A percentile compares a stretch with the other conserved stretches of the same genome.
These are phyloP conservation scores for Houttuynia cordata DNA, from an alignment of 164 flowering plant genomes.

Conservation along the genomic window DNA sequence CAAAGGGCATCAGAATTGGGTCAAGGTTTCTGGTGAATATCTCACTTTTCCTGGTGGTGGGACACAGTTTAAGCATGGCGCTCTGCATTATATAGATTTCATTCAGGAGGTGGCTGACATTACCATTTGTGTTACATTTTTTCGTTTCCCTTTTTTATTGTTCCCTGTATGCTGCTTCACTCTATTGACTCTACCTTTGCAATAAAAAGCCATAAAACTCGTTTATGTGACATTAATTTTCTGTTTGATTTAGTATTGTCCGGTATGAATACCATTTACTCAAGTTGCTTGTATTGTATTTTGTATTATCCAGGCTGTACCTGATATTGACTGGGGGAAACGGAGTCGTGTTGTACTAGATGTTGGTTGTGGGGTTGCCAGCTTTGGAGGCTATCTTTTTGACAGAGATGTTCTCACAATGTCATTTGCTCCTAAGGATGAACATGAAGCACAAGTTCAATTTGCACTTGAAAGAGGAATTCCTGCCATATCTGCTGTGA, in stretches of 20 bases:
- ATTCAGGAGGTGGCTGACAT: slow-evolving; percentile 45
- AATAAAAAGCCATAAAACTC: background rate
- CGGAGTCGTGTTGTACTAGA: slow-evolving; percentile 76
- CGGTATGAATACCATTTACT: background rate
- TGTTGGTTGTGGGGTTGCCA: slow-evolving; percentile 99
- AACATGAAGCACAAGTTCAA: slow-evolving; percentile 98
- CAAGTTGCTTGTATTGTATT: too few species aligned
- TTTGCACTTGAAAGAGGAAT: slow-evolving; percentile 99
- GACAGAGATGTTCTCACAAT: slow-evolving; percentile 81
- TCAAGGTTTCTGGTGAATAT: slow-evolving; percentile 75
- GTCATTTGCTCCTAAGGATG: slow-evolving; percentile 99
- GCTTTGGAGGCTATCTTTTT: slow-evolving; percentile 97
- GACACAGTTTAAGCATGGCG: slow-evolving; percentile 93
- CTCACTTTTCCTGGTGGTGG: slow-evolving; percentile 99
- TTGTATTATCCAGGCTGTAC: slow-evolving; percentile 34
- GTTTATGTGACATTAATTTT: background rate
- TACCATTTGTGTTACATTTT: background rate
- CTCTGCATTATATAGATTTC: slow-evolving; percentile 85
- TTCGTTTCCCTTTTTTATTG: too few species aligned
- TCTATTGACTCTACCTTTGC: background rate
- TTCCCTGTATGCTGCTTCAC: too few species aligned
- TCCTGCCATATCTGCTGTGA: slow-evolving; percentile 93
- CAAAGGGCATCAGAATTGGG: slow-evolving; percentile 99
- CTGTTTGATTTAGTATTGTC: background rate
- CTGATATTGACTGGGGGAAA: slow-evolving; percentile 89